Conservation (phyloP, 1,139 yeast genomes). For the Blastobotrys aristatus region DNA sequence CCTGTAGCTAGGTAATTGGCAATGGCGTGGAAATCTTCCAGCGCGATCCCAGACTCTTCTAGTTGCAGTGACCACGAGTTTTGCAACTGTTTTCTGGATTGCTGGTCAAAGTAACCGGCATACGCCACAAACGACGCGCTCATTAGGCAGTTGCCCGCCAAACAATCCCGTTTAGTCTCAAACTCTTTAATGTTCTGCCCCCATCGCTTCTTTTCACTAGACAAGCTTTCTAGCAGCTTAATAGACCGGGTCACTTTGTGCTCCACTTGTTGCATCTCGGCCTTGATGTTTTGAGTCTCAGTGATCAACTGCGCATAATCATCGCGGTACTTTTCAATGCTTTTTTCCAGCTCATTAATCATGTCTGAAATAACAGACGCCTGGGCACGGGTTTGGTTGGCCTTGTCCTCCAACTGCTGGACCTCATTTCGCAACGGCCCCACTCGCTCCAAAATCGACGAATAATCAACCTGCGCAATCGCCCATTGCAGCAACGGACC, state of each 20-base stretch:
- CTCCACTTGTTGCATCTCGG: constrained; percentile 62
- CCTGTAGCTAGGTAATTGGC: constrained; percentile 41
- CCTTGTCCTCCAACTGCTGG: constrained; percentile 49
- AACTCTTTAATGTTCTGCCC: constrained; percentile 49
- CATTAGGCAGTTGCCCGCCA: constrained; percentile 63
- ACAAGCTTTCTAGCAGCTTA: constrained; percentile 56
- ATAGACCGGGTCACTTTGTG: constrained; percentile 59
- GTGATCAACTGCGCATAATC: constrained; percentile 70
- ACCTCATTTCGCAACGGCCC: constrained; percentile 77
- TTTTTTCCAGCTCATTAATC: constrained; percentile 67
- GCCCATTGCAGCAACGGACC: constrained; percentile 93
- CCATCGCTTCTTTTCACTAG: constrained; percentile 78
- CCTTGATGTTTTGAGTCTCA: constrained; percentile 69
- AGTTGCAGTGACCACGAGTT: constrained; percentile 44
- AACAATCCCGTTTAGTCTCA: constrained; percentile 40
- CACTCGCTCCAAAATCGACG: constrained; percentile 61
- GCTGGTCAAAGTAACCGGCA: constrained; percentile 57
- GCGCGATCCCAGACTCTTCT: constrained; percentile 38
- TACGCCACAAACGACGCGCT: constrained; percentile 60
- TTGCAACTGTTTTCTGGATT: constrained; percentile 40
- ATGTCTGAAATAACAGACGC: constrained; percentile 68
- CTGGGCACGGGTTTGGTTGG: constrained; percentile 58
- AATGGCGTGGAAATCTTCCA: constrained; percentile 37
- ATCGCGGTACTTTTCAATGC: constrained; percentile 62
- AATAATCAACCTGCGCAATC: constrained; percentile 71